Percentiles rank a stretch among this genome's conserved stretches.
phyloP scores from a whole-genome alignment of 208 protist species.

The Trypanosoma lewisi region DNA sequence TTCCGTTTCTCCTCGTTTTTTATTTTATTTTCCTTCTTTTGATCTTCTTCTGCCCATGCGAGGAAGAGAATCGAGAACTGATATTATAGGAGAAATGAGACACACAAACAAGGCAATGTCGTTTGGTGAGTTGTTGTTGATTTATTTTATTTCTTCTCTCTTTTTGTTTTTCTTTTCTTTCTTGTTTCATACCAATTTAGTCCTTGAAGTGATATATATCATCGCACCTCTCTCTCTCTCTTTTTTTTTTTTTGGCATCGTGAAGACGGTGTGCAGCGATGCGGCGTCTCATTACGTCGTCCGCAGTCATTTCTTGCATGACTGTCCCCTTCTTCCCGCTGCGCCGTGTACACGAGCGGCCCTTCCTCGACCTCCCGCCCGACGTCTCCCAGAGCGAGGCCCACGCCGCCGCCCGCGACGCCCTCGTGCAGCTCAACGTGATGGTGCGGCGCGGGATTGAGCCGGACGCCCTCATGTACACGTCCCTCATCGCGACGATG shows the following conservation, averaged over 20 bases:
- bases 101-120: neutral
- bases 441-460: constrained; percentile 90
- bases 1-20: no score
- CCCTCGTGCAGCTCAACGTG: constrained; percentile 90
- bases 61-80: constrained; percentile 47
- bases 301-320: constrained; percentile 25
- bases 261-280: constrained; percentile 14
- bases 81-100: neutral
- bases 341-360: constrained; percentile 55
- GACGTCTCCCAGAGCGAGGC: constrained; percentile 59
- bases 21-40: constrained; percentile 5
- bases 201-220: no score
- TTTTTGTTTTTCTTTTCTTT: no score
- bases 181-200: no score
- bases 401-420: constrained; percentile 70
- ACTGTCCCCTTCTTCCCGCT: neutral
- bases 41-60: constrained; percentile 46
- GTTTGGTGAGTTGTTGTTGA: no score
- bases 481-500: constrained; percentile 89
- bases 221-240: no score
- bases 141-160: neutral
- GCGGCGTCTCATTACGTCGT: neutral
- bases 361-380: constrained; percentile 53
- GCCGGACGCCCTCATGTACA: constrained; percentile 91
- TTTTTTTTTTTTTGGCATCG: neutral